Conservation (phyloP, 495 filamentous ascomycete genomes). For the Penicillium silybi region DNA sequence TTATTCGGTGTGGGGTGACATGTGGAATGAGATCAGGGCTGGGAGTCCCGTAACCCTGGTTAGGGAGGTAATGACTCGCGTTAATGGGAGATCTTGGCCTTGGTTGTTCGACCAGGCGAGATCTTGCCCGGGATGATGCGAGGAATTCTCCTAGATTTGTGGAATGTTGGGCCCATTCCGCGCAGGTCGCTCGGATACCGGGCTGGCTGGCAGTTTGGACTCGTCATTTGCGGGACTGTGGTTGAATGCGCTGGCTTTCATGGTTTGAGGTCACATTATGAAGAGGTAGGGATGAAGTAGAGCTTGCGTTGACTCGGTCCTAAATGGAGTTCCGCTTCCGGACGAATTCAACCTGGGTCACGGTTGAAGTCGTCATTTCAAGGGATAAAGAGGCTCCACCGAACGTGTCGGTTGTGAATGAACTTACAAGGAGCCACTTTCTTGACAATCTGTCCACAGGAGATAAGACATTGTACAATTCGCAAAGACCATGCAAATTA, state of each 20-base stretch:
- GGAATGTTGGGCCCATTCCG: slow-evolving; percentile 23
- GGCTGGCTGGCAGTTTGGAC: not conserved
- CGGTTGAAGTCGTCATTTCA: too few species aligned
- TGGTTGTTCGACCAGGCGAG: not conserved
- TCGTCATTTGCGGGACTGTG: not conserved
- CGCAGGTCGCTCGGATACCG: slow-evolving; percentile 1
- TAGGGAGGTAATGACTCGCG: not conserved
- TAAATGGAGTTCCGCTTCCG: not conserved
- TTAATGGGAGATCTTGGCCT: slow-evolving; percentile 3
- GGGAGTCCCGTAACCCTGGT: not conserved
- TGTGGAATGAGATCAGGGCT: slow-evolving; percentile 22
- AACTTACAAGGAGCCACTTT: not conserved
- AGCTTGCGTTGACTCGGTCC: not conserved
- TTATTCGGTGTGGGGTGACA: slow-evolving; percentile 10
- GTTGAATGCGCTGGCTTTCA: not conserved
- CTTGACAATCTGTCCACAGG: not conserved
- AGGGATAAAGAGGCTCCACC: not conserved
- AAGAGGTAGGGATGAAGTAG: not conserved
- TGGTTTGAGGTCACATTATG: not conserved
- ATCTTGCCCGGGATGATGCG: slow-evolving; percentile 1
- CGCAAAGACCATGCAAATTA: not conserved
- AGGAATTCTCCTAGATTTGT: slow-evolving; percentile 14
- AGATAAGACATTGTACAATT: not conserved
- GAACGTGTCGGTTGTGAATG: not conserved
- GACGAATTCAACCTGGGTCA: too few species aligned